Percentiles rank a stretch among this genome's conserved stretches.
Conservation (phyloP, 257 asterid species). For the Lithospermum erythrorhizon region DNA sequence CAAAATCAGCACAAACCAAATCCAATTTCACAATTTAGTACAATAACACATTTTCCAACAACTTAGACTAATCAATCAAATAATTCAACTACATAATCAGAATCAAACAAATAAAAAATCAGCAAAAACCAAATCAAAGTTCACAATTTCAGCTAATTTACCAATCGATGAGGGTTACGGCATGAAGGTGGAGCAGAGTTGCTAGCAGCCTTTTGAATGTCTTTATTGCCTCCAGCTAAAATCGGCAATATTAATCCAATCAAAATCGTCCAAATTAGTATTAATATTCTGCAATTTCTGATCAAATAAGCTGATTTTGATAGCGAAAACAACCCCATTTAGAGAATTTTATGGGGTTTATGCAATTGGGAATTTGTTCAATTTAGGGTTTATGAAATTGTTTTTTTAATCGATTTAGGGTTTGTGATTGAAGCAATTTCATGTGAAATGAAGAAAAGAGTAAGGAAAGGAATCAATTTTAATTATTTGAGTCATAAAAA, state of each 20-base stretch:
- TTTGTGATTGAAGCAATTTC: no score
- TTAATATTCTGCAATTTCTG: no score
- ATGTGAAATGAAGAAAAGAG: no score
- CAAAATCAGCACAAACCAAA: not conserved
- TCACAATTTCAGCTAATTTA: constrained; percentile 4
- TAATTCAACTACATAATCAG: not conserved
- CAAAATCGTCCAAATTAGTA: constrained; percentile 17
- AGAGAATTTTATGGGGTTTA: not conserved
- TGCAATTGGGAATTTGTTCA: no score
- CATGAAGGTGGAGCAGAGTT: constrained; percentile 23
- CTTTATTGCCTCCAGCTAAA: constrained; percentile 21
- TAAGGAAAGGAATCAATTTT: no score
- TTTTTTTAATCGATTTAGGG: no score
- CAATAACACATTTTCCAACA: no score
- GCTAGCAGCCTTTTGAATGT: constrained; percentile 30
- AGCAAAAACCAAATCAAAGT: not conserved
- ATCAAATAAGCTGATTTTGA: no score
- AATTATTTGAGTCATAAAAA: no score
- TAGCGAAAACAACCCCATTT: not conserved
- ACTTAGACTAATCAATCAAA: no score
- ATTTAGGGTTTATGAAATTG: no score
- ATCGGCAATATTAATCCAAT: constrained; percentile 26
- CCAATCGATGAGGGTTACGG: constrained; percentile 42
- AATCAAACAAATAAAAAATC: not conserved
- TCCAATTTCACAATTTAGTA: no score